Evolutionary conservation across 139 green algal species (phyloP).

Genomic region (Tetraselmis striata): DNA sequence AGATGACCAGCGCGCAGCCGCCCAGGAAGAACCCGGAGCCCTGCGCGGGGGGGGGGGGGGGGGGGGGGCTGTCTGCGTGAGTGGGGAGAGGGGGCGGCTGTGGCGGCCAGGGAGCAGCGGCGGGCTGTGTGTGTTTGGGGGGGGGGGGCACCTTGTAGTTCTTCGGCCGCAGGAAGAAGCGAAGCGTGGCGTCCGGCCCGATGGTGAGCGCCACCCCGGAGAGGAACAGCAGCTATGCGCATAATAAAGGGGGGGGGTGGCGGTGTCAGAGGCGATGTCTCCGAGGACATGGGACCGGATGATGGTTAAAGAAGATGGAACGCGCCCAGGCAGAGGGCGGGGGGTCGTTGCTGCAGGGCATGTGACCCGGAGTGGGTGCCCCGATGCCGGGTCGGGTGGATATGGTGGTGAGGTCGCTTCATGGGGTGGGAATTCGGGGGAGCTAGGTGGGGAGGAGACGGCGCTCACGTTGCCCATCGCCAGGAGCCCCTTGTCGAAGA

Average conservation of each 20-base stretch:
- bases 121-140: background rate
- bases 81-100: slow-evolving; percentile 34
- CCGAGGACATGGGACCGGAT: background rate
- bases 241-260: background rate
- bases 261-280: background rate
- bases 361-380: background rate
- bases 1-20: slow-evolving; percentile 76
- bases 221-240: slow-evolving; percentile 82
- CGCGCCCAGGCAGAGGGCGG: too few species aligned
- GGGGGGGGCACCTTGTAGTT: slow-evolving; percentile 65
- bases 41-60: slow-evolving; percentile 18
- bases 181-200: slow-evolving; percentile 64
- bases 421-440: too few species aligned
- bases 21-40: slow-evolving; percentile 78
- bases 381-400: background rate
- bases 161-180: slow-evolving; percentile 83
- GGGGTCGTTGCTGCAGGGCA: too few species aligned
- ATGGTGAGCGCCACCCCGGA: slow-evolving; percentile 85
- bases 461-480: slow-evolving; percentile 92
- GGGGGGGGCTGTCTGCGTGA: background rate
- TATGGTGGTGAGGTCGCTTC: background rate
- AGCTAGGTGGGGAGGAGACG: too few species aligned
- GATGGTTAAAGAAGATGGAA: background rate
- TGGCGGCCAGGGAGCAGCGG: too few species aligned
- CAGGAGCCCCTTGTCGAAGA: slow-evolving; percentile 93